phyloP scores from a whole-genome alignment of 2,329 filamentous ascomycete species.

The Xylaria polymorpha region DNA sequence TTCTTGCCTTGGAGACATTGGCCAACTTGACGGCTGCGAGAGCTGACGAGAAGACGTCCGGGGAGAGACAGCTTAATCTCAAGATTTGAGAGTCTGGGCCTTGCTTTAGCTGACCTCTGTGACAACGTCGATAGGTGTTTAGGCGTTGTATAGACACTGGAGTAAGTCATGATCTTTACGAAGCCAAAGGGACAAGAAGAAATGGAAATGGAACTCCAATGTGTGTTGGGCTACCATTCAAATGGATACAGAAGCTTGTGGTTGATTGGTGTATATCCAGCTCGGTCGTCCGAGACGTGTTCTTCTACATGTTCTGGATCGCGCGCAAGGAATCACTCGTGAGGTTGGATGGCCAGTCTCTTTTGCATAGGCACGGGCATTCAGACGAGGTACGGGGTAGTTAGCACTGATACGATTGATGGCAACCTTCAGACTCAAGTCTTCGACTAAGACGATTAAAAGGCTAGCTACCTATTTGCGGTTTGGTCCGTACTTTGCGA shows the following conservation, averaged over 20 bases:
- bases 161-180: too few relatives aligned
- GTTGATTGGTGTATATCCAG: constrained; percentile 8
- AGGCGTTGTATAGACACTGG: background rate
- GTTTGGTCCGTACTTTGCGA: background rate
- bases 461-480: background rate
- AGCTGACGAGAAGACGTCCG: background rate
- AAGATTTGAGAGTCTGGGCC: constrained; percentile 20
- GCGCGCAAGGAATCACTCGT: too few relatives aligned
- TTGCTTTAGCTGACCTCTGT: background rate
- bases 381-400: background rate
- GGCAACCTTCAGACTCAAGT: background rate
- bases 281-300: background rate
- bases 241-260: constrained; percentile 11
- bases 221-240: background rate
- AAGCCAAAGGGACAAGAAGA: background rate
- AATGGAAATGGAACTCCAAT: background rate
- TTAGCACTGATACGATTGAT: background rate
- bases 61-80: constrained; percentile 4
- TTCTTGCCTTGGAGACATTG: constrained; percentile 21
- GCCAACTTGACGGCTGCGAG: constrained; percentile 14
- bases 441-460: background rate
- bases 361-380: background rate
- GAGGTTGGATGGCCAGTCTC: background rate
- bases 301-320: background rate
- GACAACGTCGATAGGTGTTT: background rate